These are phyloP conservation scores for Pseudotulostoma volvatum DNA, from an alignment of 495 filamentous ascomycete genomes.

Conservation along the genomic window DNA sequence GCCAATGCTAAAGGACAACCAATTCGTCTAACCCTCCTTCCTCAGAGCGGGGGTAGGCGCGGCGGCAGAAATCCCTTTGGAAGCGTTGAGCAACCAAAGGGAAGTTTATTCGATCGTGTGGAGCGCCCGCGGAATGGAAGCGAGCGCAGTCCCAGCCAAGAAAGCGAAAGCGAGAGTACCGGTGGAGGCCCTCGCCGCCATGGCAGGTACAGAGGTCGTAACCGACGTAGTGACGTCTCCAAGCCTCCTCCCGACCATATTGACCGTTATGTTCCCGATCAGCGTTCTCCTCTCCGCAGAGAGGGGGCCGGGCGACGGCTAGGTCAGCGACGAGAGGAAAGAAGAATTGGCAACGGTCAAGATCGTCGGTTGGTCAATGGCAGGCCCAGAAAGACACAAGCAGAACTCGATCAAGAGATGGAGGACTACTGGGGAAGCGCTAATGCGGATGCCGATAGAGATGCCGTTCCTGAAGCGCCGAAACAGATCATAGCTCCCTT, in stretches of 20 bases:
- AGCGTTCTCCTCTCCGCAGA: slow-evolving; percentile 21
- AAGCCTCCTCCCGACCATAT: slow-evolving; percentile 54
- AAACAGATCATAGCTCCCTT: slow-evolving; percentile 12
- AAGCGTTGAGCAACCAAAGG: slow-evolving; percentile 46
- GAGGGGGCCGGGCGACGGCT: slow-evolving; percentile 34
- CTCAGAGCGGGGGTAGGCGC: slow-evolving; percentile 17
- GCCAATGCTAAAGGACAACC: slow-evolving; percentile 90
- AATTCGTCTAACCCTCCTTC: slow-evolving; percentile 60
- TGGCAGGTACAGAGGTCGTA: slow-evolving; percentile 31
- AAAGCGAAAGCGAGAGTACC: slow-evolving; percentile 13
- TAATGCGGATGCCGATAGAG: slow-evolving; percentile 16
- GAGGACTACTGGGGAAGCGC: slow-evolving; percentile 65
- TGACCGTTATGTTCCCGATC: slow-evolving; percentile 70
- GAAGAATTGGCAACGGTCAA: slow-evolving; percentile 20
- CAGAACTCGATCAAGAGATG: slow-evolving; percentile 92
- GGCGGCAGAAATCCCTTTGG: slow-evolving; percentile 30
- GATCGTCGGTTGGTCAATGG: slow-evolving; percentile 28
- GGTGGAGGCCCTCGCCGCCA: slow-evolving; percentile 21
- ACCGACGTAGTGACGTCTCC: slow-evolving; percentile 46
- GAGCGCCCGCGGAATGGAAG: slow-evolving; percentile 26
- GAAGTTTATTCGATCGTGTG: slow-evolving; percentile 62
- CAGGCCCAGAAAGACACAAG: slow-evolving; percentile 61
- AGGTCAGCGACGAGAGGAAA: slow-evolving; percentile 24
- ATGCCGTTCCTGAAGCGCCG: slow-evolving; percentile 3
- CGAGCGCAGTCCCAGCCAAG: slow-evolving; percentile 27